Base-by-base conservation (phyloP, 208 protist species). In the Leishmania guyanensis region DNA sequence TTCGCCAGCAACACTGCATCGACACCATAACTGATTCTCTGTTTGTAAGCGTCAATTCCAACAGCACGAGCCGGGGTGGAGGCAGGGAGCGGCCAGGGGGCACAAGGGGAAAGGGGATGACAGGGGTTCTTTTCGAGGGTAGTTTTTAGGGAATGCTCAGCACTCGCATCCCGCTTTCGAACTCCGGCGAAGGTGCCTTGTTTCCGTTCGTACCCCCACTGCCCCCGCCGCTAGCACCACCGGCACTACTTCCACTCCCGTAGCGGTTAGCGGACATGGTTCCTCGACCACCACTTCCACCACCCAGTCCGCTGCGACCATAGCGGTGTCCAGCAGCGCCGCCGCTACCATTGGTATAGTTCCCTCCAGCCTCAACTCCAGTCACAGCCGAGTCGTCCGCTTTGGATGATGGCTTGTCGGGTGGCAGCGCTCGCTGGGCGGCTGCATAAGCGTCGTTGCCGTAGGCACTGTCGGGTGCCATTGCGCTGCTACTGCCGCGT, bases 131-230 rank as follows among this genome's bases (percentile, higher is more conserved):
- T 77, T 73, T 73, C 51, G 33, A 46, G 26, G 14, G 20, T 79
- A 43, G 5, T 36, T 33, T 54, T 84, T 3, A 84, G 29, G 75
- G 33, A 39, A 84, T 84, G 58, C 69, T 80, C 54, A 84, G 26
- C 62, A 75, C 75, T 2, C 66, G 80, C 8, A 75, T 51, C 39
- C 75, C 56, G n/a, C 66, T 29, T n/a, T 46, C 80, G 53, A 80
- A 71, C 26, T 84, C 80, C 26, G 64, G 56, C 14, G 75, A 75
- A 46, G 80, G 56, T 39, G 43, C n/a, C 16, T 77, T 77, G 72
- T 48, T 46, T 12, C 62, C 62, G 36, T 16, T 77, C 70, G 75
- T 77, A 14, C 29, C n/a, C 16, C 70, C 56, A 26, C 62, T 66
- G 29, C 51, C 64, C n/a, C 71, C 64, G 56, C 60, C 48, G 26